Evolutionary conservation across 768 basidiomycete genomes (phyloP), one percentile per base, ranked within the genome.

Genomic region (Tulasnella sp.): DNA sequence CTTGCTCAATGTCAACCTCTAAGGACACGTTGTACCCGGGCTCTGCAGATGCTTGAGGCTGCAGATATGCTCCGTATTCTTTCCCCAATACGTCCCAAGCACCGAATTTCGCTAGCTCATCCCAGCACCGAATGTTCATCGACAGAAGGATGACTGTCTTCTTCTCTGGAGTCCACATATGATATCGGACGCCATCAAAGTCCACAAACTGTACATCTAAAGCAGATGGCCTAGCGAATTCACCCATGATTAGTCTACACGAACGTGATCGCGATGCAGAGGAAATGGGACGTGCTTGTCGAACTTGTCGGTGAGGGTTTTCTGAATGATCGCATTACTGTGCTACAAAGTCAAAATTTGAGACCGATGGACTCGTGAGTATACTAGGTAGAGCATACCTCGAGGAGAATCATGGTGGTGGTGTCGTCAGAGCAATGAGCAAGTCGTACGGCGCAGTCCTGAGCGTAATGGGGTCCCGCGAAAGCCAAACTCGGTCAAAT

Each of bases 61-160:
- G 84, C 70, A 98, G 82, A 79, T 92, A 85, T 3, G 87, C 80
- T 6, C 93, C 94, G 82, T 98, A 99, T 83, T 97, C 94, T 67
- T 92, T 87, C 80, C 86, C 84, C 75, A 99, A 84, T 42, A 97
- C 84, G 71, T 93, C 89, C 39, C 90, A 80, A 0, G 93, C 97
- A 67, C 97, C 97, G 81, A 93, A 97, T 72, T 87, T 86, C 14
- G 91, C 91, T 67, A 99, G 89, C 82, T 99, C 95, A 77, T 91
- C 89, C 97, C 97, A 99, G 85, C 97, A 99, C 70, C 93, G 91
- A 77, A 99, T 96, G 83, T 91, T 91, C 95, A 99, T 99, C 38
- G 97, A 99, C 29, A 99, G 88, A 49, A 93, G 85, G 29, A 99
- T 85, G 4, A 86, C 81, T 0, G 92, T 91, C 86, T 97, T 85